These are phyloP conservation scores for Lobosporangium transversale DNA, from an alignment of 192 early-diverging fungal genomes.

Conservation along the genomic window DNA sequence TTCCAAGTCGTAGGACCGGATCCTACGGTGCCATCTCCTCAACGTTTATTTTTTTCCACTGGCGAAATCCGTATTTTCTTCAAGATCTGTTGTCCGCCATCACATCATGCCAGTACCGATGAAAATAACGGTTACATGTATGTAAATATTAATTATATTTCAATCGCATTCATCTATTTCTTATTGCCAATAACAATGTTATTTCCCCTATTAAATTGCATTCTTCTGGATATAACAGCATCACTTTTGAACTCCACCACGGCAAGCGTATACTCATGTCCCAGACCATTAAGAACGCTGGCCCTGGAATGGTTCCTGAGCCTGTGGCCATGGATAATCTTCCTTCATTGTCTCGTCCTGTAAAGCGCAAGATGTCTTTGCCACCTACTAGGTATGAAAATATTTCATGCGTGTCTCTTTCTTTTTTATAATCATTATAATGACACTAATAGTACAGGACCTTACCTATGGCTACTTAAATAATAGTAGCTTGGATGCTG, in stretches of 20 bases:
- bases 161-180: neutral
- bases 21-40: conserved; percentile 33
- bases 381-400: conserved; percentile 21
- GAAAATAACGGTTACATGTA: conserved; percentile 25
- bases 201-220: too few species aligned
- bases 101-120: conserved; percentile 16
- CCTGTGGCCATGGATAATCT: conserved; percentile 2
- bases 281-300: conserved; percentile 28
- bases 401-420: too few species aligned
- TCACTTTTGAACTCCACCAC: conserved; percentile 46
- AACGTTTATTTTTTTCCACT: conserved; percentile 39
- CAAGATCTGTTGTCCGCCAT: conserved; percentile 44
- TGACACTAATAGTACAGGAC: too few species aligned
- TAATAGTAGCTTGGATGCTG: conserved; percentile 1
- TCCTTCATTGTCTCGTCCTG: neutral
- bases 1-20: conserved; percentile 44
- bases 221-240: too few species aligned
- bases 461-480: neutral
- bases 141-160: too few species aligned
- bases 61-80: conserved; percentile 37
- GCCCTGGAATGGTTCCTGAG: conserved; percentile 39
- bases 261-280: conserved; percentile 49
- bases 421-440: too few species aligned
- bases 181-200: neutral
- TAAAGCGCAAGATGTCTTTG: conserved; percentile 31